Evolutionary conservation across 2,329 filamentous ascomycete genomes (phyloP).

Genomic region (Xylaria polymorpha): DNA sequence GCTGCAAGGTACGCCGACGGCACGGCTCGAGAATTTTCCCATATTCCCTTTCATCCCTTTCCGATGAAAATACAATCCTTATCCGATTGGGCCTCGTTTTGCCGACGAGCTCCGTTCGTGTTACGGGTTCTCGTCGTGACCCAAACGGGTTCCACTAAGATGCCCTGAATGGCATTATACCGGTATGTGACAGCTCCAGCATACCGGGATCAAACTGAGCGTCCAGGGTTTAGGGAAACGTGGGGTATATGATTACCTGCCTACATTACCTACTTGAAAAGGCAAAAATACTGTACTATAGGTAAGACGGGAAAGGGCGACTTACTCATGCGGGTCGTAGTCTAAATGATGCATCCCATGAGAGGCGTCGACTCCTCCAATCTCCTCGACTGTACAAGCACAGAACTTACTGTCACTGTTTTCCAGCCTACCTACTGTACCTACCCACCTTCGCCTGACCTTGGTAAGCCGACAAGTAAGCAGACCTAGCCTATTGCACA

Average conservation of each 20-base stretch:
- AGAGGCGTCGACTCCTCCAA: slow-evolving; percentile 5
- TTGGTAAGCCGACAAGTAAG: background rate
- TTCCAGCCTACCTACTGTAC: slow-evolving; percentile 4
- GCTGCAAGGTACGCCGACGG: slow-evolving; percentile 35
- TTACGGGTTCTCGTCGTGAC: background rate
- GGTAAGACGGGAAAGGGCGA: background rate
- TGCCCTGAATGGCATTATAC: background rate
- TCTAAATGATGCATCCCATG: background rate
- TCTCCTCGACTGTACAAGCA: background rate
- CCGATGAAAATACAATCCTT: slow-evolving; percentile 10
- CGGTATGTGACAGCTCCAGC: background rate
- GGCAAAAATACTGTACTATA: background rate
- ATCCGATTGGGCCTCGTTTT: slow-evolving; percentile 2
- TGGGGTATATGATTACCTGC: slow-evolving; percentile 18
- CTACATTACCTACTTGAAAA: background rate
- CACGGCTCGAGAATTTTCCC: slow-evolving; percentile 5
- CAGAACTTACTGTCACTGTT: background rate
- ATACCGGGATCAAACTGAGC: background rate
- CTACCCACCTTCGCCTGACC: background rate
- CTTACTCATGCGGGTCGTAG: background rate
- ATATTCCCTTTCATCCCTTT: background rate
- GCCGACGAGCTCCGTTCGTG: background rate
- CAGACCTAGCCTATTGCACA: background rate
- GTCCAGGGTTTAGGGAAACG: slow-evolving; percentile 24
- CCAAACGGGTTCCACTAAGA: background rate